Percentiles rank a stretch among this genome's conserved stretches.
Evolutionary conservation across 2,329 filamentous ascomycete genomes (phyloP).

Genomic region (Botrytis tulipae): DNA sequence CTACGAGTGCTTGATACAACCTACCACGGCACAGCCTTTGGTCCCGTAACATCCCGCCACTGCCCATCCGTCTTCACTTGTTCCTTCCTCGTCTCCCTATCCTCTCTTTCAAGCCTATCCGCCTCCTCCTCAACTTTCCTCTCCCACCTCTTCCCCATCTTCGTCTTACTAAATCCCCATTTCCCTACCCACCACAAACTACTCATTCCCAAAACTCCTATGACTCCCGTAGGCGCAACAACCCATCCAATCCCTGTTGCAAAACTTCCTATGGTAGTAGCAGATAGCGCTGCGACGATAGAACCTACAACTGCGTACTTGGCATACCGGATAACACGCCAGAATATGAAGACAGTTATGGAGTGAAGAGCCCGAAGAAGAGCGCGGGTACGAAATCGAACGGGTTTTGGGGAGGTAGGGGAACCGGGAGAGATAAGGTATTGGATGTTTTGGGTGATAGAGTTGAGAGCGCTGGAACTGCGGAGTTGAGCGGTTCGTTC

Average conservation of each 20-base stretch:
- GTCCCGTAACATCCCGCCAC: constrained; percentile 37
- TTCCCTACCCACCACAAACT: constrained; percentile 36
- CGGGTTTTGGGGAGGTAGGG: constrained; percentile 31
- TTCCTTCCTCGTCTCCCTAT: constrained; percentile 26
- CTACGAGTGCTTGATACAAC: too few relatives aligned
- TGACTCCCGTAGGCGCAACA: constrained; percentile 36
- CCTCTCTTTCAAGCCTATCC: constrained; percentile 13
- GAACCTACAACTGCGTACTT: constrained; percentile 37
- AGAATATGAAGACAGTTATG: constrained; percentile 37
- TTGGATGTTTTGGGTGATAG: constrained; percentile 33
- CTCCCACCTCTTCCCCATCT: constrained; percentile 24
- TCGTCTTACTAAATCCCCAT: constrained; percentile 38
- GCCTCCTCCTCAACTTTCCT: constrained; percentile 30
- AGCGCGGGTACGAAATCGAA: constrained; percentile 35
- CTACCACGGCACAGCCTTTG: constrained; percentile 37
- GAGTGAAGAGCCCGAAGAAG: constrained; percentile 36
- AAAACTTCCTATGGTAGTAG: constrained; percentile 35
- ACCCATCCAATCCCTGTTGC: constrained; percentile 35
- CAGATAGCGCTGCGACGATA: constrained; percentile 35
- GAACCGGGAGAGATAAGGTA: constrained; percentile 35
- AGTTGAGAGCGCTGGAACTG: constrained; percentile 34
- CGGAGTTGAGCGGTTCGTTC: constrained; percentile 33
- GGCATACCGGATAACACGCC: constrained; percentile 39
- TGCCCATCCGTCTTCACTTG: constrained; percentile 34
- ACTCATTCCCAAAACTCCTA: constrained; percentile 34